Conservation (phyloP, 1,284 basidiomycete genomes). For the Tilletia caries region DNA sequence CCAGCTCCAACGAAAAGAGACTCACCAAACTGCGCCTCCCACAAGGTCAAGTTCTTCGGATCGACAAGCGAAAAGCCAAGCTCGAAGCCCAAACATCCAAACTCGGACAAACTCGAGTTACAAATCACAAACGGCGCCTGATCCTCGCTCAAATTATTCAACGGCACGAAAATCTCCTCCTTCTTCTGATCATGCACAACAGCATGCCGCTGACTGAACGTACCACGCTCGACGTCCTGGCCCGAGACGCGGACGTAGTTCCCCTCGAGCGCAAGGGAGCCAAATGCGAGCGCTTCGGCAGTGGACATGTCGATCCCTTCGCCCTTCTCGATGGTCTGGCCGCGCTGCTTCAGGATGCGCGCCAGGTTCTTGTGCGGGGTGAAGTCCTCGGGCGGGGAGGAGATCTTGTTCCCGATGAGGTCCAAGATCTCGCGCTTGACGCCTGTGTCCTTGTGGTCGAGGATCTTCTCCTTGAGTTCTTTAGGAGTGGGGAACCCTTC, state of each 20-base stretch:
- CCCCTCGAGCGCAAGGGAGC: conserved; percentile 84
- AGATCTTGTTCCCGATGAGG: conserved; percentile 80
- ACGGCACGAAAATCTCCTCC: conserved; percentile 81
- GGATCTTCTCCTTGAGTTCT: conserved; percentile 84
- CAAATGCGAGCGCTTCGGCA: conserved; percentile 97
- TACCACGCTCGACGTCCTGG: conserved; percentile 98
- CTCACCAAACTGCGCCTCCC: conserved; percentile 98
- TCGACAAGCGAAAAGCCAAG: conserved; percentile 97
- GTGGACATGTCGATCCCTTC: conserved; percentile 96
- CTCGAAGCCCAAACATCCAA: conserved; percentile 91
- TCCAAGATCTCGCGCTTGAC: conserved; percentile 73
- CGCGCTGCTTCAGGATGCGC: conserved; percentile 81
- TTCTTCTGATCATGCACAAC: conserved; percentile 93
- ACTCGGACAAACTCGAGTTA: conserved; percentile 97
- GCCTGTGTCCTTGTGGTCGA: conserved; percentile 85
- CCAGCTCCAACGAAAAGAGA: conserved; percentile 62
- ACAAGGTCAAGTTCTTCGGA: conserved; percentile 87
- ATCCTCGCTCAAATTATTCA: conserved; percentile 79
- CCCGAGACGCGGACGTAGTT: conserved; percentile 93
- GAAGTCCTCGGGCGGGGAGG: conserved; percentile 78
- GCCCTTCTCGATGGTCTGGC: conserved; percentile 86
- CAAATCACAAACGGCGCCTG: conserved; percentile 91
- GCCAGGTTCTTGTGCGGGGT: conserved; percentile 87
- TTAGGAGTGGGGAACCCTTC: conserved; percentile 97
- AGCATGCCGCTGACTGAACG: conserved; percentile 98